Conservation (phyloP, 352 stramenopile species). For the Phytophthora gonapodyides region DNA sequence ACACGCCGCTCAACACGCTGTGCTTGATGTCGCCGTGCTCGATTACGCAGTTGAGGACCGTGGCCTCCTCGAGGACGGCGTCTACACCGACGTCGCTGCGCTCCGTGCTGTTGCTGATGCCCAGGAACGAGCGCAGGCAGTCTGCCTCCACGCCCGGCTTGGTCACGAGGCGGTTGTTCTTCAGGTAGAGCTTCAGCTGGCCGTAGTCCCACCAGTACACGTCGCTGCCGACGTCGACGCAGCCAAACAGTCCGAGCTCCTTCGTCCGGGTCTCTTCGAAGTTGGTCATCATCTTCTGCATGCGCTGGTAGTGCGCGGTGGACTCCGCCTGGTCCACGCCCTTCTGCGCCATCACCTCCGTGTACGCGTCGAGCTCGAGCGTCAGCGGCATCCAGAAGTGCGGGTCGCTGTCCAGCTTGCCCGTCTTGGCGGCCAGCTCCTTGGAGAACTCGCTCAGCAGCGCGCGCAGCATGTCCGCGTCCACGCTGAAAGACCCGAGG, state of each 20-base stretch:
- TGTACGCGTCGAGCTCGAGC: conserved; percentile 92
- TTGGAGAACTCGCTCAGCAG: conserved; percentile 93
- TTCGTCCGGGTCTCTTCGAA: conserved; percentile 77
- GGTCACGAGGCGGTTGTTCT: conserved; percentile 96
- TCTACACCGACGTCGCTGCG: conserved; percentile 73
- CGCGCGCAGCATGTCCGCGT: conserved; percentile 90
- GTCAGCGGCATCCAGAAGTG: conserved; percentile 99
- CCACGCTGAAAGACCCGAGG: conserved; percentile 97
- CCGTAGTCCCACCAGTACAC: conserved; percentile 99
- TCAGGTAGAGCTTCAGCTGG: conserved; percentile 97
- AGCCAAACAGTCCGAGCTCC: conserved; percentile 94
- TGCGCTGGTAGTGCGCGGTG: conserved; percentile 90
- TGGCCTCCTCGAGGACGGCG: conserved; percentile 63
- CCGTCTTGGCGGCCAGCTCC: conserved; percentile 91
- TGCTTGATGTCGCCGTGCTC: conserved; percentile 64
- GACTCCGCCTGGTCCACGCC: conserved; percentile 75
- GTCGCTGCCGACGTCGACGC: conserved; percentile 96
- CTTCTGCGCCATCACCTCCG: conserved; percentile 96
- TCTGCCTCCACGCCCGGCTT: conserved; percentile 82
- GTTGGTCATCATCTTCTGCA: conserved; percentile 89
- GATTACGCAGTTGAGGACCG: conserved; percentile 85
- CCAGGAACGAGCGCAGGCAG: conserved; percentile 78
- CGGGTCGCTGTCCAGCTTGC: conserved; percentile 97
- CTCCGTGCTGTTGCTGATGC: conserved; percentile 77
- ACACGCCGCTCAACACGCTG: conserved; percentile 92